Conservation (phyloP, 257 asterid genomes). For the Salvia hispanica region DNA sequence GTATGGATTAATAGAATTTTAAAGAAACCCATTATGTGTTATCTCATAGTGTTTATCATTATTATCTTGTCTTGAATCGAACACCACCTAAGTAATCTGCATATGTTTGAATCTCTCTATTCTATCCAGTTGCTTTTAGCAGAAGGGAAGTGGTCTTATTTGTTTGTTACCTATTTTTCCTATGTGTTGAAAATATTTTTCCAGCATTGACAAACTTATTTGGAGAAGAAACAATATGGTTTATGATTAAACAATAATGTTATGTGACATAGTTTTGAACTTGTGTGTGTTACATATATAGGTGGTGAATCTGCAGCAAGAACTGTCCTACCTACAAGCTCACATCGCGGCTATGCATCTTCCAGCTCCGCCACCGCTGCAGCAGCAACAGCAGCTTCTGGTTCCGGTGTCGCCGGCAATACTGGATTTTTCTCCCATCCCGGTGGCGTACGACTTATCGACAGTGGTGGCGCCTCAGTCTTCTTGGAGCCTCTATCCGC, state of each 20-base stretch:
- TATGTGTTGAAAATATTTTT: not conserved
- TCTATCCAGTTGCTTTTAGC: constrained; percentile 44
- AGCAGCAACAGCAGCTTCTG: constrained; percentile 36
- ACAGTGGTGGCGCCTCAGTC: constrained; percentile 52
- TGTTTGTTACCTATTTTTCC: constrained; percentile 29
- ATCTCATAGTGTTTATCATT: too few relatives aligned
- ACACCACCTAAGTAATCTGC: too few relatives aligned
- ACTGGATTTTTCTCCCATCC: constrained; percentile 57
- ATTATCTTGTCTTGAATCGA: too few relatives aligned
- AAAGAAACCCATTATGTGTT: too few relatives aligned
- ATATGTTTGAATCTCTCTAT: constrained; percentile 37
- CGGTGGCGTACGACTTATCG: constrained; percentile 65
- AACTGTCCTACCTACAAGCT: constrained; percentile 71
- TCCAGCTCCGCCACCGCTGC: constrained; percentile 62
- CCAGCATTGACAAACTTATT: not conserved
- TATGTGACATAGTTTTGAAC: too few relatives aligned
- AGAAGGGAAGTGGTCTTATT: constrained; percentile 27
- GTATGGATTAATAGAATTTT: too few relatives aligned
- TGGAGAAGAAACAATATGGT: too few relatives aligned
- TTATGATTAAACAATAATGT: too few relatives aligned
- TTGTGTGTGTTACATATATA: too few relatives aligned
- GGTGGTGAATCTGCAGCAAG: constrained; percentile 87
- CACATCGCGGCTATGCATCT: constrained; percentile 79
- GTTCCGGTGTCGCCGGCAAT: constrained; percentile 49
- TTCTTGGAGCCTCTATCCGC: constrained; percentile 49